A percentile compares a stretch with the other conserved stretches of the same genome.
Conservation (phyloP, 1,139 yeast species). For the Suhomyces atakaporum region DNA sequence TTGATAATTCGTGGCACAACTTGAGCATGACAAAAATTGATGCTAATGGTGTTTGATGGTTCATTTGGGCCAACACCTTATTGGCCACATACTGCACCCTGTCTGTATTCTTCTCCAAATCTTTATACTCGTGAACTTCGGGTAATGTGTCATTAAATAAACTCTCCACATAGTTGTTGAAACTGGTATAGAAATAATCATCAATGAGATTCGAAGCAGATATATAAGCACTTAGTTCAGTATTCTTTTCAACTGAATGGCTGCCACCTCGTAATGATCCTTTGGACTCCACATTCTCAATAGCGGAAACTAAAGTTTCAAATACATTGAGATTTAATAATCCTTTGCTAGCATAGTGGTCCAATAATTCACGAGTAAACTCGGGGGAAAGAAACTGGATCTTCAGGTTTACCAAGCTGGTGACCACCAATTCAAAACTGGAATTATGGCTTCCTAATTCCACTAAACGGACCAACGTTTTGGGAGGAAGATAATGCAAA, state of each 20-base stretch:
- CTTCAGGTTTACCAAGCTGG: conserved; percentile 16
- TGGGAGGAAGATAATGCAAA: conserved; percentile 19
- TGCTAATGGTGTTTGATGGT: conserved; percentile 13
- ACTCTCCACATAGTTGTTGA: conserved; percentile 31
- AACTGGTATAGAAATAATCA: conserved; percentile 24
- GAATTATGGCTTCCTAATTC: conserved; percentile 26
- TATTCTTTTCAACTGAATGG: not conserved
- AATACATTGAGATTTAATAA: conserved; percentile 25
- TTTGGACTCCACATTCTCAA: not conserved
- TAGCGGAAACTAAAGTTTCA: conserved; percentile 19
- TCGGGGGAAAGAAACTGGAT: conserved; percentile 18
- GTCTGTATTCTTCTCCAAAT: conserved; percentile 33
- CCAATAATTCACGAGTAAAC: conserved; percentile 27
- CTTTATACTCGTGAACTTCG: conserved; percentile 37
- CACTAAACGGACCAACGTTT: conserved; percentile 25
- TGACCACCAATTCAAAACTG: conserved; percentile 15
- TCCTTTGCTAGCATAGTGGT: conserved; percentile 18
- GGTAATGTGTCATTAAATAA: conserved; percentile 34
- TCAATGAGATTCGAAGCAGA: conserved; percentile 10
- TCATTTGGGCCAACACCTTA: conserved; percentile 12
- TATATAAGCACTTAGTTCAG: not conserved
- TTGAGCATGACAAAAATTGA: conserved; percentile 22
- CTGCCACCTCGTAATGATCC: not conserved
- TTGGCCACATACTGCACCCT: conserved; percentile 28
- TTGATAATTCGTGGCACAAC: conserved; percentile 27